Evolutionary conservation across 345 rosid species (phyloP), one percentile per base, ranked within the genome.

Genomic region (Angophora floribunda): DNA sequence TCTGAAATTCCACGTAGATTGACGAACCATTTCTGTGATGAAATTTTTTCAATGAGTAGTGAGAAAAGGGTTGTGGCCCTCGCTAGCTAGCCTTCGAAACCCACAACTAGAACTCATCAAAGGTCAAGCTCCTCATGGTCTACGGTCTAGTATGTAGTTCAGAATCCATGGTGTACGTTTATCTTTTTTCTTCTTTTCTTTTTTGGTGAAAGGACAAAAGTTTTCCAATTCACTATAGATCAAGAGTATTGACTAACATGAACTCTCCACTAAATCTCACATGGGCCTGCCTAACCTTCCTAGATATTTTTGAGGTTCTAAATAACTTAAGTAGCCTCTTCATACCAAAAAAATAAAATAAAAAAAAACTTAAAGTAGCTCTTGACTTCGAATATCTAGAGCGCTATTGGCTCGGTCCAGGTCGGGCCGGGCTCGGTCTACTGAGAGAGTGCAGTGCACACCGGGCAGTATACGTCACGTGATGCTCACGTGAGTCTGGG

Each of bases 401-500:
- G 45, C 80, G 47, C 80, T 19, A 75, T 10, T 75, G 19, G 49
- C 49, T 19, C 49, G 45, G 80, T 30, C 79, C 45, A 24, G 79
- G 11, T 9, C 78, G 47, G 47, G 13, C 26, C 80, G 26, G 80
- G 49, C 28, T 45, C 28, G 84, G 49, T 70, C 82, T 15, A 70
- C 82, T 1, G 24, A 70, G 82, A 70, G 82, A 16, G 24, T 32
- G 45, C 80, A 36, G 10, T 1, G 12, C 79, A 30, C 79, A 15
- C 9, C 1, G 80, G 80, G 47, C 28, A 19, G 28, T 36, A 19
- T 49, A 41, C 24, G 12, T 36, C 86, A 78, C 89, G 92, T 86
- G 88, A 87, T 19, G 44, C 8, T 70, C 92, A 87, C 91, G 91
- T 89, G 93, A 51, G 12, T 7, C 45, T 2, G 9, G 9, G 32